Evolutionary conservation across 441 rosid genomes (phyloP), one percentile per base, ranked within the genome.

Genomic region (Adansonia gregorii): DNA sequence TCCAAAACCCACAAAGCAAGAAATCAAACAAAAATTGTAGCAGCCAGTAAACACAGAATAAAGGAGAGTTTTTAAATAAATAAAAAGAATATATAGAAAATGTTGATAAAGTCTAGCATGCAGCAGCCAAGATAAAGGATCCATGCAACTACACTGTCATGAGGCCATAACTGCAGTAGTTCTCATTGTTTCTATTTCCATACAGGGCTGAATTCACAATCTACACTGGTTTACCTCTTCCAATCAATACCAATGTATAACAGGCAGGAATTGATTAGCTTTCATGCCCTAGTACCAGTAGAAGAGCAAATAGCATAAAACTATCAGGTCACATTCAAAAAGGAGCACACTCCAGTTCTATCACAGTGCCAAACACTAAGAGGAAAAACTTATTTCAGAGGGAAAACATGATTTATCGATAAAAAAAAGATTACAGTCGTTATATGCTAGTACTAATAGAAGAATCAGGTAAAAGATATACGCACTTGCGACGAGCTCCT

Each of bases 401-500:
- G 7, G 46, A 9, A 56, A 71, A 41, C 22, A 24, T 9, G 43
- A 45, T 19, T 27, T 20, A 22, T 54, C 15, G 27, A 31, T 24
- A 70, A 20, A n/a, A 51, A 65, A 41, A 35, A 31, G 0, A 22
- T 64, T 54, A 67, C 59, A 24, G 43, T 17, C 52, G 27, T 27
- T 71, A 72, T 17, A 49, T 11, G 22, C 12, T 69, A 69, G 19
- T 49, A 24, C 43, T 24, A 56, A 56, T 24, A 58, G 20, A 24
- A 41, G 43, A 71, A 75, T 60, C 12, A 60, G 35, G 52, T 31
- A 67, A 46, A 75, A 67, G 63, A 79, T 61, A 79, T 52, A 80
- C 93, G 73, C 77, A 94, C 99, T 90, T 97, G 67, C 98, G 87
- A 80, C 99, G 98, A 76, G 98, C 91, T 82, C 99, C 99, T 78